A percentile compares a stretch with the other conserved stretches of the same genome.
phyloP scores from a whole-genome alignment of 2,329 filamentous ascomycete genomes.

The Fusarium pseudonygamai region DNA sequence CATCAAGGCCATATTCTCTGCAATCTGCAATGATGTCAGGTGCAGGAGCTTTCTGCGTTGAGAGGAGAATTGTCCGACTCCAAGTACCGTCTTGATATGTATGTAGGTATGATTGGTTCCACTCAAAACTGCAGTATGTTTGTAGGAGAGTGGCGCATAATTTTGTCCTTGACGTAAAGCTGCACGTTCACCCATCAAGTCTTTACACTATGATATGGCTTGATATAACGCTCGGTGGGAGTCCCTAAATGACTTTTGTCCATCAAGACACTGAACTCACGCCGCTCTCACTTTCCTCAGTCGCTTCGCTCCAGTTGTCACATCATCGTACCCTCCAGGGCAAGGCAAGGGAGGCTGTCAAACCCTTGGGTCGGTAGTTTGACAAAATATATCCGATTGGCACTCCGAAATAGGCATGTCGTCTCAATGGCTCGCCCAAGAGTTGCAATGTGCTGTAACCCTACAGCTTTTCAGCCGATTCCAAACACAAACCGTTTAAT shows the following conservation, averaged over 20 bases:
- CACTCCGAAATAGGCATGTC: conserved; percentile 7
- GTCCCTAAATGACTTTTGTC: neutral
- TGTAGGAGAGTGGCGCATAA: neutral
- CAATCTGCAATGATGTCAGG: neutral
- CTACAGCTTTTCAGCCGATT: conserved; percentile 10
- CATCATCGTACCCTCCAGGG: conserved; percentile 2
- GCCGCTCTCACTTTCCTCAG: neutral
- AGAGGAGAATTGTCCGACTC: neutral
- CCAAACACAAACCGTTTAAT: neutral
- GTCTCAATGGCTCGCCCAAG: conserved; percentile 3
- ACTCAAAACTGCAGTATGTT: neutral
- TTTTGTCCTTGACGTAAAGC: neutral
- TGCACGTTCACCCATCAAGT: neutral
- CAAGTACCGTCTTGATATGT: neutral
- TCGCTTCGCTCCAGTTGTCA: neutral
- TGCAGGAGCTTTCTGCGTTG: neutral
- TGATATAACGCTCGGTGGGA: neutral
- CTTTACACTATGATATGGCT: neutral
- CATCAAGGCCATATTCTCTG: neutral
- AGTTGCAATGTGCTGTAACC: neutral
- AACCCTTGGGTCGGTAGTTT: conserved; percentile 17
- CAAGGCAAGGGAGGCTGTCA: conserved; percentile 29
- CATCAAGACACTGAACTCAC: neutral
- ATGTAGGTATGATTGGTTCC: neutral
- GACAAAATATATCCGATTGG: conserved; percentile 17